Base-by-base conservation (phyloP, 352 stramenopile genomes). In the Aphanomyces astaci region DNA sequence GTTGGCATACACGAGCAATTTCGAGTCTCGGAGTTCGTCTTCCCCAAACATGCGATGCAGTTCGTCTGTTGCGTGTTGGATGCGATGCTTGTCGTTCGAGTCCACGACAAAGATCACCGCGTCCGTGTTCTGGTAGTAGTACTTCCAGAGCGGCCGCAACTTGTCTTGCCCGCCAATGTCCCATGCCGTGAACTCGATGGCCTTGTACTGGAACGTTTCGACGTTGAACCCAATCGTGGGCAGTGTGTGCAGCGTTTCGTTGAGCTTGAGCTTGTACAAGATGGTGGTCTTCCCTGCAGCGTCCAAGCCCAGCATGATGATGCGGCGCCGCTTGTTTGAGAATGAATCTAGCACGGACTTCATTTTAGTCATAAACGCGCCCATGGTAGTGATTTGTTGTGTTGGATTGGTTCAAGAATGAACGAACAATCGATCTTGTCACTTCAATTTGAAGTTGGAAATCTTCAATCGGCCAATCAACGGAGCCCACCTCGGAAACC, bases 1-100 rank as follows among this genome's bases (percentile, higher is more conserved):
- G 74, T 82, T 80, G 30, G 78, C 78, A 66, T 76, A 81, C 48
- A 87, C 68, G 7, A 92, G 66, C 11, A 90, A 54, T 31, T 67
- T 65, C 0, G 64, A 52, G 25, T 64, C 36, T 7, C 56, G 56
- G 15, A 88, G 69, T 17, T 73, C 71, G 2, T 83, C 66, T 40
- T 80, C 60, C 9, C 78, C 43, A 31, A 88, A 74, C 17, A 88
- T 71, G 0, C 60, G 55, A 10, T 77, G 43, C 5, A 89, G 62
- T 43, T 86, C 76, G 4, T 68, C 43, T 0, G 70, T 57, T 0
- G 80, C 81, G 40, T 77, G 71, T 17, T 80, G 71, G 13, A 94
- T 67, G 22, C 67, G 52, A 33, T 71, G 56, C 3, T 2, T 22
- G 64, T 72, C 67, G 46, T 71, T 62, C 3, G 56, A 10, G 52